These are phyloP conservation scores for Penicillium steckii DNA, from an alignment of 495 filamentous ascomycete species.

Conservation along the genomic window DNA sequence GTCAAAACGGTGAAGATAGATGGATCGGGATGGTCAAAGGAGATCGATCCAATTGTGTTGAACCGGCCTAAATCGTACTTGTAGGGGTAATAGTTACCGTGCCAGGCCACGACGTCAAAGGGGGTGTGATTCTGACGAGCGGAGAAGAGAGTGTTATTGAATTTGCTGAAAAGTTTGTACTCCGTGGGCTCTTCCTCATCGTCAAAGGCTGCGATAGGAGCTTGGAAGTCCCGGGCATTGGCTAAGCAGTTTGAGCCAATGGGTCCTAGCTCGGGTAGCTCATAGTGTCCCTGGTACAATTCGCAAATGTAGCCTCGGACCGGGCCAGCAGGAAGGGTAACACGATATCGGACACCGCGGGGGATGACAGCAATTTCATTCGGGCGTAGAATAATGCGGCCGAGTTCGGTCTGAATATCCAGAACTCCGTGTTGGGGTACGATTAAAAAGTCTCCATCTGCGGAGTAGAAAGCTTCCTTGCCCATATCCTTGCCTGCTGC, in stretches of 20 bases:
- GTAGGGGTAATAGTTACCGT: constrained; percentile 74
- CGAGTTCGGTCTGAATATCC: constrained; percentile 84
- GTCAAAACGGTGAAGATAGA: constrained; percentile 81
- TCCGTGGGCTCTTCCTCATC: constrained; percentile 47
- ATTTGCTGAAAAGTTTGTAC: constrained; percentile 72
- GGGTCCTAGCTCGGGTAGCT: constrained; percentile 83
- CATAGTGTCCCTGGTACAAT: constrained; percentile 80
- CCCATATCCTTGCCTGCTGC: constrained; percentile 81
- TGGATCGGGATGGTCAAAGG: constrained; percentile 79
- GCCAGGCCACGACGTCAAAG: constrained; percentile 85
- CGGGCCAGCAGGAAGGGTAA: constrained; percentile 61
- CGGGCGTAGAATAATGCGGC: constrained; percentile 76
- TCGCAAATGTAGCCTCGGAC: constrained; percentile 85
- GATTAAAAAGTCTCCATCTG: constrained; percentile 86
- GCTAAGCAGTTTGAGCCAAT: constrained; percentile 87
- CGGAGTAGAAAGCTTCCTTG: constrained; percentile 78
- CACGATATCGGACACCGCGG: constrained; percentile 73
- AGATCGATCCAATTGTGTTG: constrained; percentile 71
- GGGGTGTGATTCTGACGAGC: constrained; percentile 72
- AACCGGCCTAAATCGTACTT: constrained; percentile 86
- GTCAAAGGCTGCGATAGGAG: constrained; percentile 73
- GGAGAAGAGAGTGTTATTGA: constrained; percentile 74
- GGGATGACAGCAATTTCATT: constrained; percentile 91
- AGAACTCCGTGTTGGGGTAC: constrained; percentile 81
- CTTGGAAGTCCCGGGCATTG: constrained; percentile 87